Conservation (phyloP, 225 moss, liverwort and hornwort genomes). For the Marchantia paleacea region DNA sequence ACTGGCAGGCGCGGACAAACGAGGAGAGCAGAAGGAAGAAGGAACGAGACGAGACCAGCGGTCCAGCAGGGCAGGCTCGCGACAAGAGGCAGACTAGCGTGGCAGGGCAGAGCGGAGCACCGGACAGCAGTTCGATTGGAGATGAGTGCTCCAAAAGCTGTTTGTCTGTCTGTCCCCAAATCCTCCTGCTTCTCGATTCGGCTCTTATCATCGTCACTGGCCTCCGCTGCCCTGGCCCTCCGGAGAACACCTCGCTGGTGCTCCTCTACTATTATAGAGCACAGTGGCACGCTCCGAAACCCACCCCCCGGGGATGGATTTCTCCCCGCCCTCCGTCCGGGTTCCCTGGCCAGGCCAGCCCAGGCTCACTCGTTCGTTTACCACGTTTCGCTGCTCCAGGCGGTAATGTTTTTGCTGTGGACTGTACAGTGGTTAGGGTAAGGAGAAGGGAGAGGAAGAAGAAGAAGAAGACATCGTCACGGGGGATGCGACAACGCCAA, state of each 20-base stretch:
- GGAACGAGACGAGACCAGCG: not conserved
- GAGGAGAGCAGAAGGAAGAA: not conserved
- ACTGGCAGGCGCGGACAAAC: not conserved
- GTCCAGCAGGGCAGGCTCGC: not conserved
- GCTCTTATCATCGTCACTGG: conserved; percentile 5
- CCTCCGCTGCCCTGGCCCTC: not conserved
- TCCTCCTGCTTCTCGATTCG: not conserved
- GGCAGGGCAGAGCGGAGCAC: not conserved
- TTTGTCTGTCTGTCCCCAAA: conserved; percentile 12
- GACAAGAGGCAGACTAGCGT: not conserved
- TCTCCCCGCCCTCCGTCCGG: not conserved
- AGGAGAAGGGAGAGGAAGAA: not conserved
- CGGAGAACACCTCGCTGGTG: not conserved
- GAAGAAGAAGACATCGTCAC: not conserved
- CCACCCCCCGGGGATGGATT: too few species aligned
- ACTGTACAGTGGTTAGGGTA: not conserved
- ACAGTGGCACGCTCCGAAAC: not conserved
- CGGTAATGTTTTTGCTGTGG: not conserved
- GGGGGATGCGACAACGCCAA: not conserved
- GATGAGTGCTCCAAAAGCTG: conserved; percentile 16
- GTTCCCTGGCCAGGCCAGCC: not conserved
- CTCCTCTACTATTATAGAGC: not conserved
- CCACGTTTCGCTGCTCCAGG: not conserved
- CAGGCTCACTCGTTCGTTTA: not conserved
- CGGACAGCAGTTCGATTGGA: conserved; percentile 13